A percentile compares a stretch with the other conserved stretches of the same genome.
Evolutionary conservation across 164 flowering plant species (phyloP).

Genomic region (Protea cynaroides): DNA sequence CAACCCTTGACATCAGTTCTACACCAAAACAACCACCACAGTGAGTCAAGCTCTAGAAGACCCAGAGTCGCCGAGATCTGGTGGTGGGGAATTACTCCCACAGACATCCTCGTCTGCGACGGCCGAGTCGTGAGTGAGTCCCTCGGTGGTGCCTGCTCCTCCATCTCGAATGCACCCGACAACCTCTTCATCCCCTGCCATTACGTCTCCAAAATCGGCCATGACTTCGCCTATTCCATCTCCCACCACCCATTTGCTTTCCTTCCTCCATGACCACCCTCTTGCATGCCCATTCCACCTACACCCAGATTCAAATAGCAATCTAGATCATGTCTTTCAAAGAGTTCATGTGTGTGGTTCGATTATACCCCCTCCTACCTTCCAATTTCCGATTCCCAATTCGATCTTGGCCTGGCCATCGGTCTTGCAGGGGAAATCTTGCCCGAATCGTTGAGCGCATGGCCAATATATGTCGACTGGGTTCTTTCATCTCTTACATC

Average conservation of each 20-base stretch:
- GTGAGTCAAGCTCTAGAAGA: conserved; percentile 3
- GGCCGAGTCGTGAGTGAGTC: conserved; percentile 52
- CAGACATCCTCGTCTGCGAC: conserved; percentile 69
- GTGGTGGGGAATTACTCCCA: conserved; percentile 92
- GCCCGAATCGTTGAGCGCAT: conserved; percentile 67
- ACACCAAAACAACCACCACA: conserved; percentile 4
- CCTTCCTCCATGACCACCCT: conserved; percentile 19
- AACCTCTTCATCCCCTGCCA: conserved; percentile 37
- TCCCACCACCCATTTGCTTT: conserved; percentile 20
- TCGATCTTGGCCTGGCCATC: conserved; percentile 77
- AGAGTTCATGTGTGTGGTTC: conserved; percentile 62
- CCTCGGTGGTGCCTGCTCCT: conserved; percentile 94
- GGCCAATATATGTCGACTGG: conserved; percentile 64
- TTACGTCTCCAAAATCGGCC: conserved; percentile 66
- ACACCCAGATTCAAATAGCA: conserved; percentile 16
- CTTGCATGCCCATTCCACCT: conserved; percentile 66
- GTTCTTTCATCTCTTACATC: conserved; percentile 53
- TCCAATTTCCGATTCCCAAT: conserved; percentile 38
- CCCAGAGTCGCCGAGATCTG: conserved; percentile 33
- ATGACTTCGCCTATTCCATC: conserved; percentile 57
- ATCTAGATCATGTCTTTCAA: conserved; percentile 60
- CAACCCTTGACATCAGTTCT: neutral
- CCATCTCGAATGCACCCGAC: conserved; percentile 63
- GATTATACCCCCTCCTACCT: conserved; percentile 52
- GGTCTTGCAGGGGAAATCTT: conserved; percentile 89